These are phyloP conservation scores for Dryas drummondii DNA, from an alignment of 306 rosid species.

Conservation along the genomic window DNA sequence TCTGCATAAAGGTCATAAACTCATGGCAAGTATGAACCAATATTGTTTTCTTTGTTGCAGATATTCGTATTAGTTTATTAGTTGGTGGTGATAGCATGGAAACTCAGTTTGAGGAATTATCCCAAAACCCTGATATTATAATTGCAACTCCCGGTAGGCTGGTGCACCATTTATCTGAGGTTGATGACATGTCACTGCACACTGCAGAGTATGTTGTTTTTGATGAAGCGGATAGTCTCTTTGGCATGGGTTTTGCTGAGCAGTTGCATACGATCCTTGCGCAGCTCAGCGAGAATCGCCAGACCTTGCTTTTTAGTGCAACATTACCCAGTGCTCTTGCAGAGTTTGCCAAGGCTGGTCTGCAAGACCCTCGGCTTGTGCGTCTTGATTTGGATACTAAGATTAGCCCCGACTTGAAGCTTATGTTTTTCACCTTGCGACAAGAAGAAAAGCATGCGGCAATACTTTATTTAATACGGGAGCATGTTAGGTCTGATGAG, in stretches of 20 bases:
- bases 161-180: constrained; percentile 88
- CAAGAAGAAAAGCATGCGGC: constrained; percentile 85
- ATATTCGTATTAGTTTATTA: constrained; percentile 77
- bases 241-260: constrained; percentile 88
- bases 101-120: constrained; percentile 77
- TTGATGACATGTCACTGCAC: constrained; percentile 82
- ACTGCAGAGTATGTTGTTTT: constrained; percentile 87
- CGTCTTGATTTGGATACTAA: constrained; percentile 84
- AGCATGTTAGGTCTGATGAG: constrained; percentile 63
- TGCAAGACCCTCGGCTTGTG: constrained; percentile 85
- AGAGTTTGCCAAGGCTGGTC: constrained; percentile 94
- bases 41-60: constrained; percentile 33
- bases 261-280: constrained; percentile 77
- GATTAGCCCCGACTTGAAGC: constrained; percentile 92
- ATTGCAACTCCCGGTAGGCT: constrained; percentile 98
- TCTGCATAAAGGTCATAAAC: not conserved
- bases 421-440: constrained; percentile 66
- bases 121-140: constrained; percentile 80
- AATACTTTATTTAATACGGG: constrained; percentile 73
- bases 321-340: constrained; percentile 92
- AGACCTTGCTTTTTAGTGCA: constrained; percentile 91
- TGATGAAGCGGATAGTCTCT: constrained; percentile 84
- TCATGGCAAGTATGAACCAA: not conserved
- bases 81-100: constrained; percentile 99
- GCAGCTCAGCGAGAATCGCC: constrained; percentile 81